Conservation (phyloP, 345 rosid genomes). For the Hibiscus tridactylites region DNA sequence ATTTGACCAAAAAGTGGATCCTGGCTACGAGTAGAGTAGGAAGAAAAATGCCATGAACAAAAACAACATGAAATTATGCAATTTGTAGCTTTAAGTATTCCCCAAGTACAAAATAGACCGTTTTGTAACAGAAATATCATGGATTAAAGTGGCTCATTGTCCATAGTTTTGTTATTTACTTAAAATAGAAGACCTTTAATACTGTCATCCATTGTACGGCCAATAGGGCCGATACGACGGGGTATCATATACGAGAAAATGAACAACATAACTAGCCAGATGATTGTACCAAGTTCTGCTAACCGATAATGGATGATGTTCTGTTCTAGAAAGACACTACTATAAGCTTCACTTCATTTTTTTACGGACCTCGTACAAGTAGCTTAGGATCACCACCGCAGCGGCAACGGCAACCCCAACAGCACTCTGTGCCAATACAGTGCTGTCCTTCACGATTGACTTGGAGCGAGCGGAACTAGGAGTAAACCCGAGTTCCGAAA, state of each 20-base stretch:
- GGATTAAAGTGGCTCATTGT: not conserved
- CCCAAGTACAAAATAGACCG: not conserved
- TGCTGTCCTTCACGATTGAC: constrained; percentile 36
- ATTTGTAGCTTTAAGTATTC: not conserved
- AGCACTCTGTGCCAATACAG: constrained; percentile 65
- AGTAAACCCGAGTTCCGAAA: constrained; percentile 78
- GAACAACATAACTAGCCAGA: not conserved
- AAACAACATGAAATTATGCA: not conserved
- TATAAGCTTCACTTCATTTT: constrained; percentile 39
- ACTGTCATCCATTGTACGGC: not conserved
- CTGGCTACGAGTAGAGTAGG: too few species aligned
- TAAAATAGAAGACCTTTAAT: not conserved
- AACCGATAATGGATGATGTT: not conserved
- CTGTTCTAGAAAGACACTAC: not conserved
- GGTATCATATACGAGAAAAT: not conserved
- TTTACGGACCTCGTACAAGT: constrained; percentile 72
- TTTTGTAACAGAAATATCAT: not conserved
- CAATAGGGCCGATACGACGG: not conserved
- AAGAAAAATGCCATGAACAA: too few species aligned
- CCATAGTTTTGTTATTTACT: constrained; percentile 4
- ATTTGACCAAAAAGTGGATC: too few species aligned
- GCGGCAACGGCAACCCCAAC: constrained; percentile 78
- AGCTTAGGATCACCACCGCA: constrained; percentile 76
- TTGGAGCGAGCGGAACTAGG: constrained; percentile 38
- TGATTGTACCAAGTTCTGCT: not conserved